These are phyloP conservation scores for Tilletiopsis washingtonensis DNA, from an alignment of 1,284 basidiomycete species.

Conservation along the genomic window DNA sequence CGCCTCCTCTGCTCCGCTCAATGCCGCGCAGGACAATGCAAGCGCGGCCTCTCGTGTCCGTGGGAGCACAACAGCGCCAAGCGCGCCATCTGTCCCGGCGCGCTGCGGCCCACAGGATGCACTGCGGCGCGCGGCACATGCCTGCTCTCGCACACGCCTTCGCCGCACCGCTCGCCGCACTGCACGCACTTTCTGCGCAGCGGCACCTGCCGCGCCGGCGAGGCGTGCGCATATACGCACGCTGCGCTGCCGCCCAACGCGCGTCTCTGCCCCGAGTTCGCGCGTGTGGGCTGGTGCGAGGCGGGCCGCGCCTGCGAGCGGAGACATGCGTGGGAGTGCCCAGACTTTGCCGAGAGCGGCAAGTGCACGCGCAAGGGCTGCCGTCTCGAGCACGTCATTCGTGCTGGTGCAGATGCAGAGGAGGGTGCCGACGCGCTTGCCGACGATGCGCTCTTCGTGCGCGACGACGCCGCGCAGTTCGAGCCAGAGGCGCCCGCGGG, in stretches of 20 bases:
- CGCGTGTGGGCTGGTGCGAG: slow-evolving; percentile 40
- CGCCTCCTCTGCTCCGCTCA: not conserved
- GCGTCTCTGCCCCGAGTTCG: slow-evolving; percentile 28
- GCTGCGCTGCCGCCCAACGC: slow-evolving; percentile 6
- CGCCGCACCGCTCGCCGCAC: slow-evolving; percentile 34
- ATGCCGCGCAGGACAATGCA: slow-evolving; percentile 25
- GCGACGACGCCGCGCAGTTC: slow-evolving; percentile 22
- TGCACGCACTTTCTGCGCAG: slow-evolving; percentile 37
- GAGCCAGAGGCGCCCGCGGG: slow-evolving; percentile 9
- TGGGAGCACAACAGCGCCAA: slow-evolving; percentile 36
- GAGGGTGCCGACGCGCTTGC: slow-evolving; percentile 3
- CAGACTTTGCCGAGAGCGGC: slow-evolving; percentile 36
- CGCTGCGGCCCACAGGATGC: slow-evolving; percentile 33
- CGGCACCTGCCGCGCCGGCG: slow-evolving; percentile 33
- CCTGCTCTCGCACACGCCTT: slow-evolving; percentile 30
- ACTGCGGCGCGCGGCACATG: slow-evolving; percentile 29
- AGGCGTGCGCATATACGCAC: slow-evolving; percentile 36
- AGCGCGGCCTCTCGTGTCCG: slow-evolving; percentile 38
- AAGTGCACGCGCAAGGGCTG: slow-evolving; percentile 26
- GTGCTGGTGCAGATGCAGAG: slow-evolving; percentile 7
- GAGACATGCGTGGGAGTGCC: slow-evolving; percentile 43
- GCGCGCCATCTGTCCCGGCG: slow-evolving; percentile 39
- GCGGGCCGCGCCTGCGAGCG: slow-evolving; percentile 20
- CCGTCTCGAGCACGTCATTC: slow-evolving; percentile 32
- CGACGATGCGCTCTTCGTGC: slow-evolving; percentile 22